These are phyloP conservation scores for Alternaria solani DNA, from an alignment of 2,329 filamentous ascomycete species.

Conservation along the genomic window DNA sequence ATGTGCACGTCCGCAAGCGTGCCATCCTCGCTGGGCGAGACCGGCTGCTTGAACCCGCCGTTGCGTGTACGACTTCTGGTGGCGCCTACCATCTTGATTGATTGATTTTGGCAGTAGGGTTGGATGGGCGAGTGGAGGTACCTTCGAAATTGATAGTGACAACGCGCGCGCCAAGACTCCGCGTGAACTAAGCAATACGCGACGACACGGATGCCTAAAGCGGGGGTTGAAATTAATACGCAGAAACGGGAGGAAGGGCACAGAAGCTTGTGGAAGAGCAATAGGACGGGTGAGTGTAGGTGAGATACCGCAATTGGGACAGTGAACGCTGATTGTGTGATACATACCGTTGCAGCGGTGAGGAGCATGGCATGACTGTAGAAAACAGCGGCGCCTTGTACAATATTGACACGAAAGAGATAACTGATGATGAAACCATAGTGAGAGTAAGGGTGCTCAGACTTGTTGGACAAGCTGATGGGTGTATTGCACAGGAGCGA, in stretches of 20 bases:
- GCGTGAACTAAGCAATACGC: neutral
- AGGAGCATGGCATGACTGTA: neutral
- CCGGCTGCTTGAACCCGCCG: neutral
- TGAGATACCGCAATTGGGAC: neutral
- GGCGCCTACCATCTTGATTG: conserved; percentile 7
- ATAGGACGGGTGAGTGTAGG: neutral
- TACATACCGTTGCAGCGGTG: neutral
- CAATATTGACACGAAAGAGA: neutral
- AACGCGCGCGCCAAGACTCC: conserved; percentile 1
- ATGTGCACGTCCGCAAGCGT: neutral
- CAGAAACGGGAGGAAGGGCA: conserved; percentile 4
- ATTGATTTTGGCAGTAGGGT: neutral
- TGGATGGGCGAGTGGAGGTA: neutral
- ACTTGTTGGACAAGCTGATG: neutral
- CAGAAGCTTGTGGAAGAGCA: neutral
- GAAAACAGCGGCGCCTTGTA: rapidly evolving
- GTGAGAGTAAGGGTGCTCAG: neutral
- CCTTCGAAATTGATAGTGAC: neutral
- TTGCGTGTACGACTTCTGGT: neutral
- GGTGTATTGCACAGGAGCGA: neutral
- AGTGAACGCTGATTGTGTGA: neutral
- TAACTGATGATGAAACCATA: neutral
- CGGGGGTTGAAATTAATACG: neutral
- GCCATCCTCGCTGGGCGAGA: conserved; percentile 5
- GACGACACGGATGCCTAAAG: neutral